These are phyloP conservation scores for Aspergillus persii DNA, from an alignment of 2,329 filamentous ascomycete species.

Conservation along the genomic window DNA sequence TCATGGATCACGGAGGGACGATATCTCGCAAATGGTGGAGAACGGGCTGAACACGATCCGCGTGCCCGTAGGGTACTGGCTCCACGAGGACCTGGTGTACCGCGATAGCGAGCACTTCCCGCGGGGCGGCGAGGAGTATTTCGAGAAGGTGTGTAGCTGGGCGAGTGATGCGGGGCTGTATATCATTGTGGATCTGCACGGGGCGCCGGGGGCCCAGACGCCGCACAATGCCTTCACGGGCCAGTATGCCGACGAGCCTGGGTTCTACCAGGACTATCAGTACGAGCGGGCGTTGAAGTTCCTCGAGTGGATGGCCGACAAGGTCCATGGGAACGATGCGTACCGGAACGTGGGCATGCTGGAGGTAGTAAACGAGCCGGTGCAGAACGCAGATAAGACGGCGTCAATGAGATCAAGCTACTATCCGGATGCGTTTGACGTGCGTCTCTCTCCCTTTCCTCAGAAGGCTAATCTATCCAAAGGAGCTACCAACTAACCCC, in stretches of 20 bases:
- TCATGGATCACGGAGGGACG: slow-evolving; percentile 49
- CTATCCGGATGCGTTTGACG: slow-evolving; percentile 49
- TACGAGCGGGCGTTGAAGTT: slow-evolving; percentile 57
- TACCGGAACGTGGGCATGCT: slow-evolving; percentile 60
- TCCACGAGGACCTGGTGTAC: slow-evolving; percentile 52
- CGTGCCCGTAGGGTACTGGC: slow-evolving; percentile 57
- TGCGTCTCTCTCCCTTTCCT: slow-evolving; percentile 15
- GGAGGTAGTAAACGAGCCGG: slow-evolving; percentile 59
- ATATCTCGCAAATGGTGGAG: slow-evolving; percentile 50
- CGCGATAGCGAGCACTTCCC: slow-evolving; percentile 52
- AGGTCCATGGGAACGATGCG: slow-evolving; percentile 49
- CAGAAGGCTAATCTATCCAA: background rate
- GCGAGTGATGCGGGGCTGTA: slow-evolving; percentile 52
- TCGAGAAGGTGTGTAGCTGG: slow-evolving; percentile 49
- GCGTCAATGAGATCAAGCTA: slow-evolving; percentile 42
- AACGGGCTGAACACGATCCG: slow-evolving; percentile 55
- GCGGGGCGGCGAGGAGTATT: slow-evolving; percentile 46
- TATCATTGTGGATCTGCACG: slow-evolving; percentile 55
- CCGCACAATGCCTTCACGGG: slow-evolving; percentile 50
- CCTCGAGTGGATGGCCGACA: slow-evolving; percentile 55
- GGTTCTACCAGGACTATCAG: slow-evolving; percentile 58
- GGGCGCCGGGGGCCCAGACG: slow-evolving; percentile 51
- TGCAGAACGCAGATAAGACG: slow-evolving; percentile 37
- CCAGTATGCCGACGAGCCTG: slow-evolving; percentile 40
- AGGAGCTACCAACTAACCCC: background rate